Evolutionary conservation across 2,329 filamentous ascomycete genomes (phyloP).

Genomic region (Pseudogymnoascus sp.): DNA sequence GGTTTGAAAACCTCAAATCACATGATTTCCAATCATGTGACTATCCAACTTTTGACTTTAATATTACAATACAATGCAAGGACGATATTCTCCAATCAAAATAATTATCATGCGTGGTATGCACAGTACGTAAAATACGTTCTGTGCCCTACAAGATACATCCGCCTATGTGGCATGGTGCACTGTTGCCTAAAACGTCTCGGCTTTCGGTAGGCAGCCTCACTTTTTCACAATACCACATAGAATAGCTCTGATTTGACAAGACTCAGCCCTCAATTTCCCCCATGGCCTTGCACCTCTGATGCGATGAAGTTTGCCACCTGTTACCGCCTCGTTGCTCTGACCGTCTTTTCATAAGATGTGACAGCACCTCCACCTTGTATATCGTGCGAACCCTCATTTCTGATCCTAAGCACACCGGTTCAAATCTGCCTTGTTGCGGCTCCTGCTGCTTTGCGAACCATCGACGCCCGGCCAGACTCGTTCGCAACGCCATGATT

Average conservation of each 20-base stretch:
- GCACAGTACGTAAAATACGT: not conserved
- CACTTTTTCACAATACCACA: slow-evolving; percentile 4
- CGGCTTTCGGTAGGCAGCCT: slow-evolving; percentile 1
- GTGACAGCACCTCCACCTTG: not conserved
- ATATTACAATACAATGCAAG: not conserved
- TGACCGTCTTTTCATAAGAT: slow-evolving; percentile 8
- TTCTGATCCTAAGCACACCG: not conserved
- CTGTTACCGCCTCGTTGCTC: not conserved
- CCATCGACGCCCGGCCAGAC: not conserved
- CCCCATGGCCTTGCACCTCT: not conserved
- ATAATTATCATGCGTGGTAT: not conserved
- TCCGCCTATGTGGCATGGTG: not conserved
- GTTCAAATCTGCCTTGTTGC: not conserved
- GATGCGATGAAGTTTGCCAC: slow-evolving; percentile 1
- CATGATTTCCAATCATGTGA: not conserved
- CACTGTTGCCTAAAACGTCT: not conserved
- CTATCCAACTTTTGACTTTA: not conserved
- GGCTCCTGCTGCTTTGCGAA: not conserved
- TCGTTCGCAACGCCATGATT: slow-evolving; percentile 4
- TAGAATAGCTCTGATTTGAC: not conserved
- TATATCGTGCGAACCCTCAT: not conserved
- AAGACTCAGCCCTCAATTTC: not conserved
- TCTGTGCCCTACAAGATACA: not conserved
- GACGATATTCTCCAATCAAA: not conserved
- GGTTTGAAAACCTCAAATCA: not conserved